These are phyloP conservation scores for Pseudogymnoascus sp. DNA, from an alignment of 2,329 filamentous ascomycete genomes.

Conservation along the genomic window DNA sequence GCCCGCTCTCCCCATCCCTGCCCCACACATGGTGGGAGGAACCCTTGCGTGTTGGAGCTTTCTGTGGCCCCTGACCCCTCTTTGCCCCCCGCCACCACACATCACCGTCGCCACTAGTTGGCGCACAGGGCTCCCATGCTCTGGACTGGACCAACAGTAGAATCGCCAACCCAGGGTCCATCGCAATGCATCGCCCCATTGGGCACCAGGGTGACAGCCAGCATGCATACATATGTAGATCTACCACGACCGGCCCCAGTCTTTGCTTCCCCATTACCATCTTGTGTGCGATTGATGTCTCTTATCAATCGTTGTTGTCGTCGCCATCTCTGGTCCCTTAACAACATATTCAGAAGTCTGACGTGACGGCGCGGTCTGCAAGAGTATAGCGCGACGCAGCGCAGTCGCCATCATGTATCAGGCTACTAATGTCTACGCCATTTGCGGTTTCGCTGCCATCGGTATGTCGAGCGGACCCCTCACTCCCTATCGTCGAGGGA, in stretches of 20 bases:
- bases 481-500: not conserved
- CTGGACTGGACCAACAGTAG: not conserved
- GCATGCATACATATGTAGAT: not conserved
- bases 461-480: slow-evolving; percentile 33
- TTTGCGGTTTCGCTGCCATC: slow-evolving; percentile 56
- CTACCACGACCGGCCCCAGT: not conserved
- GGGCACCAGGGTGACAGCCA: not conserved
- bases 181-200: slow-evolving; percentile 1
- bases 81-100: not conserved
- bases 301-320: not conserved
- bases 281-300: not conserved
- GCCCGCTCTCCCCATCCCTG: not conserved
- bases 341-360: not conserved
- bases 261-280: not conserved
- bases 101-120: not conserved
- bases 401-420: slow-evolving; percentile 12
- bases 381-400: not conserved
- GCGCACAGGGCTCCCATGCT: not conserved
- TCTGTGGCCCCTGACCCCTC: not conserved
- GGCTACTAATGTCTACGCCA: slow-evolving; percentile 49
- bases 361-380: not conserved
- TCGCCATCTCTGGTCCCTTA: not conserved
- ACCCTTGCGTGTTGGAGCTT: not conserved
- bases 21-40: not conserved
- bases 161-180: not conserved